phyloP scores from a whole-genome alignment of 441 rosid species.

The Sinapis alba region DNA sequence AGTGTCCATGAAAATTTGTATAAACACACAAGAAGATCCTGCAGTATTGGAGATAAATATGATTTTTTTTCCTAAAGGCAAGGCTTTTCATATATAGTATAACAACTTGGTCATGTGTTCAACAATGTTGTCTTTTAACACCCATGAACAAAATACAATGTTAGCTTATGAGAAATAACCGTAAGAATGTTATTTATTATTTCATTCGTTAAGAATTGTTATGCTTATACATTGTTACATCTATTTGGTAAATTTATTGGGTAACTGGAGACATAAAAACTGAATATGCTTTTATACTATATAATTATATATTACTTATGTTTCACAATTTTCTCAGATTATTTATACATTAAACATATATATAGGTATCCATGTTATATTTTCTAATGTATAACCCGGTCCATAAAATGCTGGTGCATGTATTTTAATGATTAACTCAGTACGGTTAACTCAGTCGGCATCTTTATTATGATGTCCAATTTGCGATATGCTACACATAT shows the following conservation, averaged over 20 bases:
- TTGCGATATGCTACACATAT: background rate
- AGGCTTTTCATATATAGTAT: background rate
- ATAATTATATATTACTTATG: background rate
- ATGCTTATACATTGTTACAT: background rate
- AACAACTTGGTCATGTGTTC: background rate
- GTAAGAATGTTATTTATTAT: background rate
- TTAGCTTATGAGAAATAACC: background rate
- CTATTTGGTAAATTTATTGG: background rate
- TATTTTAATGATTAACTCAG: background rate
- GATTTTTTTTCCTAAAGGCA: background rate
- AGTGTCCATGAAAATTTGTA: background rate
- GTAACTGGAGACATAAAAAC: background rate
- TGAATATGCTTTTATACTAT: too few relatives aligned
- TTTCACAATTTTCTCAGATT: background rate
- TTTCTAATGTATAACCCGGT: background rate
- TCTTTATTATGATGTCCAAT: background rate
- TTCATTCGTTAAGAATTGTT: background rate
- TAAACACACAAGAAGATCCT: background rate
- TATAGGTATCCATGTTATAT: background rate
- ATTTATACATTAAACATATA: too few relatives aligned
- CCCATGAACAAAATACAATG: background rate
- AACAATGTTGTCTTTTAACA: background rate
- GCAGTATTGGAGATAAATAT: background rate
- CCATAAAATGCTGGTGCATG: background rate
- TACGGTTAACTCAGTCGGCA: background rate